Percentiles rank a stretch among this genome's conserved stretches.
Conservation (phyloP, 148 eudicot species). For the Silene conica region DNA sequence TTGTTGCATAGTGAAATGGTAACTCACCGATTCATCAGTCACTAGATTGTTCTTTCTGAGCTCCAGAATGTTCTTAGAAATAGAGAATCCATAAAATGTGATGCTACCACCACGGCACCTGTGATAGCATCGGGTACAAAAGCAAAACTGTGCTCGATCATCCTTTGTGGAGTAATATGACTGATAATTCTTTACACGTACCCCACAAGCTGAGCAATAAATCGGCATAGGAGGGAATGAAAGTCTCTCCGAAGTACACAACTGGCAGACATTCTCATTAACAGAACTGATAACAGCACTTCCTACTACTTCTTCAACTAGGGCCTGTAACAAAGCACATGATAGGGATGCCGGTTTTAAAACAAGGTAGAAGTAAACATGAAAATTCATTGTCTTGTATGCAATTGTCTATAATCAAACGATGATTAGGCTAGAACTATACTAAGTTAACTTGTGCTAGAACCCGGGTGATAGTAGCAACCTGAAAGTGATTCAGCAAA, state of each 20-base stretch:
- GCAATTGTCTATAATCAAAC: neutral
- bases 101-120: slow-evolving; percentile 41
- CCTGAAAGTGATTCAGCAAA: neutral
- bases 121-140: slow-evolving; percentile 60
- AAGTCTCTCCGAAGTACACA: slow-evolving; percentile 53
- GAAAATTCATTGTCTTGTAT: neutral
- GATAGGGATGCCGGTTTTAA: neutral
- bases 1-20: neutral
- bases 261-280: slow-evolving; percentile 57
- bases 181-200: slow-evolving; percentile 46
- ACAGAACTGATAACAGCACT: slow-evolving; percentile 20
- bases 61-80: slow-evolving; percentile 48
- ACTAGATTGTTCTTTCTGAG: slow-evolving; percentile 48
- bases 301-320: slow-evolving; percentile 36
- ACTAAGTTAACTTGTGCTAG: neutral
- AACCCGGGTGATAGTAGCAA: neutral
- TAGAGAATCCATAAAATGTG: slow-evolving; percentile 34
- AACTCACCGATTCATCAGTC: slow-evolving; percentile 65
- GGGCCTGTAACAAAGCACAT: slow-evolving; percentile 20
- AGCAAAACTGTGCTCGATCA: slow-evolving; percentile 43
- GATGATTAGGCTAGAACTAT: neutral
- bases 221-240: slow-evolving; percentile 54
- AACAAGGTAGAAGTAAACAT: neutral
- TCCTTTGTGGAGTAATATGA: slow-evolving; percentile 43
- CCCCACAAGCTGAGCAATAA: slow-evolving; percentile 63